phyloP scores from a whole-genome alignment of 345 rosid genomes.

The Populus pruinosa region DNA sequence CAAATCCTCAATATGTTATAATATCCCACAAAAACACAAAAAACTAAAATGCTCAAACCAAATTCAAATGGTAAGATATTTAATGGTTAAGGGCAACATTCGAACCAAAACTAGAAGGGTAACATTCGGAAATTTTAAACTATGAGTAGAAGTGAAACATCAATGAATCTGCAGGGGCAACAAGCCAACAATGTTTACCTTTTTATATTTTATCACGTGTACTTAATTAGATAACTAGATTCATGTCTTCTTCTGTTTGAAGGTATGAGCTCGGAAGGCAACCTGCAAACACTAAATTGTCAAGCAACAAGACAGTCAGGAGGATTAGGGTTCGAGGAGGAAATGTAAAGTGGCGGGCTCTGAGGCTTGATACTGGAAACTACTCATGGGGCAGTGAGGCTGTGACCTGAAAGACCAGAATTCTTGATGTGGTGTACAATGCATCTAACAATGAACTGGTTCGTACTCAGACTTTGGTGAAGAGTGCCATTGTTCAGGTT shows the following conservation, averaged over 20 bases:
- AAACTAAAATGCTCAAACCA: no score
- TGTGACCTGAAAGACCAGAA: slow-evolving; percentile 28
- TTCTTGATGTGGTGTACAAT: slow-evolving; percentile 33
- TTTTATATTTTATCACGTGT: no score
- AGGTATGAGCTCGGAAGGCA: slow-evolving; percentile 35
- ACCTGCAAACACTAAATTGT: slow-evolving; percentile 25
- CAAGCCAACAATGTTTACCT: not conserved
- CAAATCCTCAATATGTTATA: no score
- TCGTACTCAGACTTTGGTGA: slow-evolving; percentile 30
- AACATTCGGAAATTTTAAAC: no score
- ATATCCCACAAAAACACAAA: no score
- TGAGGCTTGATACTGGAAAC: slow-evolving; percentile 33
- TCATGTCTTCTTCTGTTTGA: not conserved
- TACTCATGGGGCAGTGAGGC: slow-evolving; percentile 33
- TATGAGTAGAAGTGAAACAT: no score
- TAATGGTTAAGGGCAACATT: no score
- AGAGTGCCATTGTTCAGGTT: slow-evolving; percentile 29
- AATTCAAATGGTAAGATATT: no score
- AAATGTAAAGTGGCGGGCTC: slow-evolving; percentile 32
- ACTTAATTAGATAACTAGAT: not conserved
- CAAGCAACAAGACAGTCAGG: slow-evolving; percentile 32
- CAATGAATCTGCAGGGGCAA: no score
- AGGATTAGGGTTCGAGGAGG: slow-evolving; percentile 33
- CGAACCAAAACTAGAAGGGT: no score
- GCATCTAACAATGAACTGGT: slow-evolving; percentile 32